Conservation (phyloP, 148 eudicot species). For the Rhododendron williamsianum region DNA sequence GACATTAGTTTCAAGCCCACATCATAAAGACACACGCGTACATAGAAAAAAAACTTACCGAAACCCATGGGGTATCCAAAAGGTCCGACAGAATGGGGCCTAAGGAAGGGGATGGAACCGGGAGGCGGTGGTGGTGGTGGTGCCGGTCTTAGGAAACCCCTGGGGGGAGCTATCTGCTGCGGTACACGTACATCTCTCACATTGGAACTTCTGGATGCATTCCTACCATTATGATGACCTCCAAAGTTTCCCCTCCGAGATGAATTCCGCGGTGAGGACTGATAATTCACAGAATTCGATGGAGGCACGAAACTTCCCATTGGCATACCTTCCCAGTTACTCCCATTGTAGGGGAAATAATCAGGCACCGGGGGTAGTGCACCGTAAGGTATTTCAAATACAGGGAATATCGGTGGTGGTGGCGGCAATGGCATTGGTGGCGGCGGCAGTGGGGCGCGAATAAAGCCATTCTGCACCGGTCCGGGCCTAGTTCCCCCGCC, state of each 20-base stretch:
- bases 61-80: slow-evolving; percentile 30
- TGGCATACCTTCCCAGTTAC: slow-evolving; percentile 29
- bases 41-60: slow-evolving; percentile 30
- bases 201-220: slow-evolving; percentile 14
- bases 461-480: slow-evolving; percentile 25
- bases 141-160: slow-evolving; percentile 20
- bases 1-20: not conserved
- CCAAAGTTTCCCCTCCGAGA: slow-evolving; percentile 39
- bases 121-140: slow-evolving; percentile 30
- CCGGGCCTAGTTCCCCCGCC: slow-evolving; percentile 33
- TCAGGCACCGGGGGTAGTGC: slow-evolving; percentile 21
- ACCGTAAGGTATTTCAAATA: slow-evolving; percentile 26
- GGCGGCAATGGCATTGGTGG: slow-evolving; percentile 28
- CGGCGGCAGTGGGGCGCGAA: slow-evolving; percentile 17
- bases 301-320: slow-evolving; percentile 28
- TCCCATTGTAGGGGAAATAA: slow-evolving; percentile 17
- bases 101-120: slow-evolving; percentile 25
- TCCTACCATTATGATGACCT: slow-evolving; percentile 32
- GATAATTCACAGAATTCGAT: slow-evolving; percentile 28
- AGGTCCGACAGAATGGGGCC: slow-evolving; percentile 22
- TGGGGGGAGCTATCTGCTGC: slow-evolving; percentile 29
- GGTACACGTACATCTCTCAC: slow-evolving; percentile 31
- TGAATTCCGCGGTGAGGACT: slow-evolving; percentile 24
- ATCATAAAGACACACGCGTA: not conserved
- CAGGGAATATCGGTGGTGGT: slow-evolving; percentile 37